phyloP scores from a whole-genome alignment of 2,329 filamentous ascomycete genomes.

The Neobulgaria alba region DNA sequence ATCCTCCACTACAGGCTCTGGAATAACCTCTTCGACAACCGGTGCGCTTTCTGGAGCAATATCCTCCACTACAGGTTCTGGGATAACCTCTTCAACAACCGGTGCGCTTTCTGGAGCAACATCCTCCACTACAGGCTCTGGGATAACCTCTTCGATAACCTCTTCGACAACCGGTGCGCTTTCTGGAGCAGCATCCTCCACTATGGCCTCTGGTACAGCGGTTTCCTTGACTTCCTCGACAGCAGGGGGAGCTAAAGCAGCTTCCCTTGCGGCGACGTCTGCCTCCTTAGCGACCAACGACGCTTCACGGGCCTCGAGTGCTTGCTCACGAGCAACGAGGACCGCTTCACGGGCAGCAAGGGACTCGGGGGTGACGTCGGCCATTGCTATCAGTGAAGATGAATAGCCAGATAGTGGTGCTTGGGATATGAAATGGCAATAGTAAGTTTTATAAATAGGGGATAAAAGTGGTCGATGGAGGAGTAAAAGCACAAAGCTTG shows the following conservation, averaged over 20 bases:
- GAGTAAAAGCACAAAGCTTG: slow-evolving; percentile 11
- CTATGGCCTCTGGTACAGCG: no score
- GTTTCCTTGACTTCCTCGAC: slow-evolving; percentile 3
- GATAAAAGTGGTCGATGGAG: neutral
- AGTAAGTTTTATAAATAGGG: neutral
- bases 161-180: neutral
- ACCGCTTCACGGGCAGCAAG: slow-evolving; percentile 4
- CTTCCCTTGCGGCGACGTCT: slow-evolving; percentile 1
- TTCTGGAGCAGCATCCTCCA: neutral
- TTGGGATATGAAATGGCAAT: neutral
- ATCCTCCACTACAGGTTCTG: neutral
- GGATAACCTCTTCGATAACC: neutral
- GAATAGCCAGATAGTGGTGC: slow-evolving; percentile 2
- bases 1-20: neutral
- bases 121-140: slow-evolving; percentile 1
- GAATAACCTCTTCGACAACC: neutral
- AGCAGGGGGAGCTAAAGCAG: neutral
- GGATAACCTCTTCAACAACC: slow-evolving; percentile 2
- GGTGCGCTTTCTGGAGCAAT: neutral
- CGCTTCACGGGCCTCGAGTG: slow-evolving; percentile 5
- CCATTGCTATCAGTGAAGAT: slow-evolving; percentile 17
- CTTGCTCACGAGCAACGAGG: slow-evolving; percentile 3
- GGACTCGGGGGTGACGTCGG: slow-evolving; percentile 5
- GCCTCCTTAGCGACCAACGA: slow-evolving; percentile 4
- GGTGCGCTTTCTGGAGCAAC: neutral